These are phyloP conservation scores for Diaporthe citri DNA, from an alignment of 2,329 filamentous ascomycete species.

Conservation along the genomic window DNA sequence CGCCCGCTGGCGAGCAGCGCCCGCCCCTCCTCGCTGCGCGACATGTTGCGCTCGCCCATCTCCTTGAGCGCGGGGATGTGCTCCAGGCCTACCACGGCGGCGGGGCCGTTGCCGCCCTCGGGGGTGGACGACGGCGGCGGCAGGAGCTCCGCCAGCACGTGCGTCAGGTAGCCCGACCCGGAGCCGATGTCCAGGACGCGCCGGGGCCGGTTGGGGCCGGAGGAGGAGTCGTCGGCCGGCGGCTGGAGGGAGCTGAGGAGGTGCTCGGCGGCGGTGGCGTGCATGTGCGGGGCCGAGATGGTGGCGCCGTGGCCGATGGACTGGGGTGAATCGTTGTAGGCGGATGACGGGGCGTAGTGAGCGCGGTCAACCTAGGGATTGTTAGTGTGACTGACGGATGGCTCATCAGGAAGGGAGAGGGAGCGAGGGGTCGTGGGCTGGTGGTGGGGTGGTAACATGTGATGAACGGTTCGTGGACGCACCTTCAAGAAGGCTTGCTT, in stretches of 20 bases:
- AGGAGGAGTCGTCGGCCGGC: slow-evolving; percentile 32
- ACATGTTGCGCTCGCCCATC: slow-evolving; percentile 74
- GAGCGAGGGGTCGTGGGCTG: neutral
- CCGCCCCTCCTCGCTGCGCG: slow-evolving; percentile 69
- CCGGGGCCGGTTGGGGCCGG: slow-evolving; percentile 47
- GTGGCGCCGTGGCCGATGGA: slow-evolving; percentile 67
- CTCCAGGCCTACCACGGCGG: slow-evolving; percentile 77
- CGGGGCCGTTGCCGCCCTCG: slow-evolving; percentile 59
- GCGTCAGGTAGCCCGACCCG: slow-evolving; percentile 87
- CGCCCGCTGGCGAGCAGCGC: slow-evolving; percentile 72
- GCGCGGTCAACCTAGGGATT: slow-evolving; percentile 81
- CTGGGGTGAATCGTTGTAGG: slow-evolving; percentile 76
- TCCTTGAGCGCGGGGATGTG: slow-evolving; percentile 76
- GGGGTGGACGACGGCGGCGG: neutral
- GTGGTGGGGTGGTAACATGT: neutral
- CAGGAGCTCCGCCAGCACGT: slow-evolving; percentile 82
- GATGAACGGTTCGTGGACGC: slow-evolving; percentile 40
- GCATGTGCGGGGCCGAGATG: slow-evolving; percentile 73
- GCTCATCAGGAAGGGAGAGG: neutral
- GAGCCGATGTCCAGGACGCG: slow-evolving; percentile 81
- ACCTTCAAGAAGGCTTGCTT: slow-evolving; percentile 85
- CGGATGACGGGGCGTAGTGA: slow-evolving; percentile 78
- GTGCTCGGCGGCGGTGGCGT: slow-evolving; percentile 65
- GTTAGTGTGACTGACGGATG: neutral
- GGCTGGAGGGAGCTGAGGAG: slow-evolving; percentile 61